Evolutionary conservation across 2,329 filamentous ascomycete genomes (phyloP), one percentile per base, ranked within the genome.

Genomic region (Ophiocordyceps sinensis): DNA sequence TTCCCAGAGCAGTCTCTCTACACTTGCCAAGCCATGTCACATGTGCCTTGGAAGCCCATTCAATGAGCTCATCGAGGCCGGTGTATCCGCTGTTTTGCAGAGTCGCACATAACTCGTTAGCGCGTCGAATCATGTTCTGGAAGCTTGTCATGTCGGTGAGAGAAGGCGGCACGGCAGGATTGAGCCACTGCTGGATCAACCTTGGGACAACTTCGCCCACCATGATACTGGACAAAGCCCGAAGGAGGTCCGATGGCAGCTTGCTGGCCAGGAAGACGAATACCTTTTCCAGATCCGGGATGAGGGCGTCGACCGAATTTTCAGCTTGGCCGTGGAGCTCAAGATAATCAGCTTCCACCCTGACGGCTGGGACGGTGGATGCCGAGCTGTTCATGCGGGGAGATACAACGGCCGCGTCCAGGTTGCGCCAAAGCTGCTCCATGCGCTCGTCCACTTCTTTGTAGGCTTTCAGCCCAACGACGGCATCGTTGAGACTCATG

Each of bases 21-120:
- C 87, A 82, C 56, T 86, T 89, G 2, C 75, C 75, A 13, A 96
- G 71, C 91, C 91, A 98, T 23, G 86, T 79, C 43, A 77, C 77
- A 0, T 87, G 84, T 1, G 85, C 82, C 45, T 81, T 79, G 34
- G 79, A 75, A 0, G 85, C 79, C 89, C 91, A 98, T 21, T 85
- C 77, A 36, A 75, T 69, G 31, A 98, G 63, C 28, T 80, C 74
- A 13, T 70, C 65, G 38, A 74, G 66, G 5, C 71, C 71, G 14
- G 70, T 67, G 70, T 85, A 89, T 0, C 73, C 70, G 15, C 79
- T 65, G 8, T 65, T 60, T 30, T 76, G 68, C 8, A 96, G 61
- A 1, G 67, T 68, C 7, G 68, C 61, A 41, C 80, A 82, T 51
- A 96, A 83, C 1, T 62, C 58, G 23, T 68, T 65, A 0, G 85